phyloP scores from a whole-genome alignment of 371 early-diverging fungal genomes.

The Quaeritorhiza haematococci region DNA sequence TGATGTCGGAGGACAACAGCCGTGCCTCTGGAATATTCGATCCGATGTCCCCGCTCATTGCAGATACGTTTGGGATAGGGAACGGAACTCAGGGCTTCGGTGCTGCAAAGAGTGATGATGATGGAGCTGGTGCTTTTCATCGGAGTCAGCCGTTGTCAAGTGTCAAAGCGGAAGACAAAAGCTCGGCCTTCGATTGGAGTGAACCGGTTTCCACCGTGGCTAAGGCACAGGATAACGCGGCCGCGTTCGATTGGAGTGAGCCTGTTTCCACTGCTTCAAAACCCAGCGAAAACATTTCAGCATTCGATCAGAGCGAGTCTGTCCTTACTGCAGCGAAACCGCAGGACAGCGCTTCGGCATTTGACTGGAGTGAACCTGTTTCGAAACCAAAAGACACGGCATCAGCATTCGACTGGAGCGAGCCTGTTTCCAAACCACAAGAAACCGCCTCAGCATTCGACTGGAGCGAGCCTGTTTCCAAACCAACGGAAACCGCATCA shows the following conservation, averaged over 20 bases:
- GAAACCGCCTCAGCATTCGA: conserved; percentile 14
- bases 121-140: conserved; percentile 8
- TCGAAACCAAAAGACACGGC: not conserved
- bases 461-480: conserved; percentile 30
- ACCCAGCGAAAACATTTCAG: no score
- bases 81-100: not conserved
- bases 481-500: not conserved
- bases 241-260: conserved; percentile 19
- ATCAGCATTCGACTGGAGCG: conserved; percentile 33
- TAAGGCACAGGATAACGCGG: no score
- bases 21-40: no score
- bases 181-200: conserved; percentile 22
- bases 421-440: conserved; percentile 12
- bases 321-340: conserved; percentile 3
- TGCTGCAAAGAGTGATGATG: not conserved
- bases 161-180: conserved; percentile 4
- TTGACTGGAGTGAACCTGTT: conserved; percentile 22
- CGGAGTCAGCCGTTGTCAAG: conserved; percentile 17
- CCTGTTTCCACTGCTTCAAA: conserved; percentile 8
- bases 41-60: no score
- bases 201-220: conserved; percentile 6
- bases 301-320: conserved; percentile 19
- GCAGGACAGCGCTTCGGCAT: no score
- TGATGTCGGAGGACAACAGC: no score
- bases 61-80: no score